Evolutionary conservation across 2,329 filamentous ascomycete species (phyloP).

Genomic region (Arachnomyces sp.): DNA sequence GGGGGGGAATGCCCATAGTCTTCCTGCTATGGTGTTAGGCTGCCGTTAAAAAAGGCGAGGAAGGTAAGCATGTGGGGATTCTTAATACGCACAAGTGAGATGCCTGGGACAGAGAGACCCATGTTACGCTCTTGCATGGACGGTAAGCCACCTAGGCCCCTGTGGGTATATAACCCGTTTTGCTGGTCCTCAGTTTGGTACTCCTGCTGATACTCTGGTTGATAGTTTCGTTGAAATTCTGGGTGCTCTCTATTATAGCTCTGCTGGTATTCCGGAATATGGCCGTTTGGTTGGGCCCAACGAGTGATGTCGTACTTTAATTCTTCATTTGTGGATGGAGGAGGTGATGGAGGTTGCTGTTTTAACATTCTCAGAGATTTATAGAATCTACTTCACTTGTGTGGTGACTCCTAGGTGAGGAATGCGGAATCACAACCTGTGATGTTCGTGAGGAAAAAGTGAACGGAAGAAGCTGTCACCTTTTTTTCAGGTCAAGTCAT

Average conservation of each 20-base stretch:
- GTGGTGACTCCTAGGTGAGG: not conserved
- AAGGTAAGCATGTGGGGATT: not conserved
- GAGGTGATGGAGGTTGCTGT: slow-evolving; percentile 12
- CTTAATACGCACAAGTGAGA: too few species aligned
- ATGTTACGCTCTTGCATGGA: too few species aligned
- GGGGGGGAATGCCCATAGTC: slow-evolving; percentile 2
- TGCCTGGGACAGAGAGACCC: too few species aligned
- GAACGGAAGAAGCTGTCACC: not conserved
- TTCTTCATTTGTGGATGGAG: slow-evolving; percentile 12
- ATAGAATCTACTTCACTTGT: slow-evolving; percentile 5
- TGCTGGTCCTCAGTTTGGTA: slow-evolving; percentile 1
- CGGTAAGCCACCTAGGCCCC: not conserved
- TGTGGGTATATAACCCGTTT: not conserved
- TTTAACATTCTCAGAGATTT: slow-evolving; percentile 8
- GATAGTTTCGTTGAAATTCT: not conserved
- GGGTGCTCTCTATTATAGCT: too few species aligned
- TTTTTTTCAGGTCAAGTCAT: not conserved
- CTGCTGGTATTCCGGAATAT: not conserved
- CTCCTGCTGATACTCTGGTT: slow-evolving; percentile 1
- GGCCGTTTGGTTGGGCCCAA: slow-evolving; percentile 5
- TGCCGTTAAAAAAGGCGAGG: not conserved
- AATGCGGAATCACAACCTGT: not conserved
- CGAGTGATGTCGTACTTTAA: slow-evolving; percentile 5
- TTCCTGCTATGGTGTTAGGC: slow-evolving; percentile 2
- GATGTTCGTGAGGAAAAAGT: not conserved